These are phyloP conservation scores for Raddia guianensis DNA, from an alignment of 176 grass and related monocot genomes.

Conservation along the genomic window DNA sequence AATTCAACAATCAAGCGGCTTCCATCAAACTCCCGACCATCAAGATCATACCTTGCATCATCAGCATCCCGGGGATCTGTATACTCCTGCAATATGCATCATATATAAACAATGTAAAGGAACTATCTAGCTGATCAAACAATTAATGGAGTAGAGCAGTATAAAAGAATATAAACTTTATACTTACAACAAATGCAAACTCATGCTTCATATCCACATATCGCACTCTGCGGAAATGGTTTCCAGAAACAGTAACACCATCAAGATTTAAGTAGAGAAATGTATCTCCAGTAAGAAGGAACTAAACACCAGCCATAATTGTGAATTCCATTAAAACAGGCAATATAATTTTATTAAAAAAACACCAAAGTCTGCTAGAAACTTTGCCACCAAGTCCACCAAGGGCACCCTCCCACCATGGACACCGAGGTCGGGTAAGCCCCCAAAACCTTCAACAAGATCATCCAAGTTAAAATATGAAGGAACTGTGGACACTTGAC, in stretches of 20 bases:
- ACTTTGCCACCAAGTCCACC: slow-evolving; percentile 59
- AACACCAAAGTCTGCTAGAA: slow-evolving; percentile 58
- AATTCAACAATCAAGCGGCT: slow-evolving; percentile 85
- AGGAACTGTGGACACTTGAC: slow-evolving; percentile 49
- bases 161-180: not conserved
- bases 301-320: slow-evolving; percentile 42
- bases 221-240: slow-evolving; percentile 87
- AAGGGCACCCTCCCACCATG: slow-evolving; percentile 60
- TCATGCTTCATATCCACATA: slow-evolving; percentile 99
- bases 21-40: slow-evolving; percentile 92
- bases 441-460: slow-evolving; percentile 99
- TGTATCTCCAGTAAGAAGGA: slow-evolving; percentile 43
- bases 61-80: slow-evolving; percentile 87
- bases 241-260: slow-evolving; percentile 67
- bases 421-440: slow-evolving; percentile 78
- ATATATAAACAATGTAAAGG: not conserved
- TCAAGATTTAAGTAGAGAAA: slow-evolving; percentile 56
- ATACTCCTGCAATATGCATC: slow-evolving; percentile 64
- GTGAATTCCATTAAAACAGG: slow-evolving; percentile 42
- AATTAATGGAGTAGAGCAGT: not conserved
- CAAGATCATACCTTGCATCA: slow-evolving; percentile 89
- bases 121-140: not conserved
- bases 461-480: slow-evolving; percentile 85
- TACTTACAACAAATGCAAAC: slow-evolving; percentile 98
- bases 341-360: slow-evolving; percentile 47